Conservation (phyloP, 2,329 filamentous ascomycete genomes). For the Pestalotiopsis sp. region DNA sequence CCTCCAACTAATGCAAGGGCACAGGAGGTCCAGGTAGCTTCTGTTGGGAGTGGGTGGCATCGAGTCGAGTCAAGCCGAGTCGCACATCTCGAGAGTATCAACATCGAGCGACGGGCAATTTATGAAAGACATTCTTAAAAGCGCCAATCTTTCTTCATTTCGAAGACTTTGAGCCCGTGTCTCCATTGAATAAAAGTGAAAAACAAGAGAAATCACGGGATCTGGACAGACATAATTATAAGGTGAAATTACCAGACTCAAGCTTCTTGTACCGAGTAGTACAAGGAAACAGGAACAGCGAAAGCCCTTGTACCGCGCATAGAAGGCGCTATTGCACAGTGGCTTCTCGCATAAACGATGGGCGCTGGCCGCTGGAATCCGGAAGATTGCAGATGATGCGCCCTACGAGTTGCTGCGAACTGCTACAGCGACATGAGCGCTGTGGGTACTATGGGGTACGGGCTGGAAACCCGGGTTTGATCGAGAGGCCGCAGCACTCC, state of each 20-base stretch:
- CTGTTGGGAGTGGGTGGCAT: background rate
- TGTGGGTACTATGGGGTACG: background rate
- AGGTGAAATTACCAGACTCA: background rate
- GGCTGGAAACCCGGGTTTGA: slow-evolving; percentile 14
- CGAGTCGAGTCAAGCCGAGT: background rate
- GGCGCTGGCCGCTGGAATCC: background rate
- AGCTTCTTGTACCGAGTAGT: background rate
- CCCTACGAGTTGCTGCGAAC: background rate
- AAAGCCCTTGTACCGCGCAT: background rate
- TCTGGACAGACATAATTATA: background rate
- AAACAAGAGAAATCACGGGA: background rate
- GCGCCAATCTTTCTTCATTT: background rate
- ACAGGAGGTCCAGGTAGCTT: background rate
- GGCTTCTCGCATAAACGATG: background rate
- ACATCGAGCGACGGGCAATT: background rate
- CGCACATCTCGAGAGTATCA: background rate
- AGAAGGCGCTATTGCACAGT: background rate
- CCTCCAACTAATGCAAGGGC: background rate
- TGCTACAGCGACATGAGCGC: background rate
- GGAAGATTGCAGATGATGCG: background rate
- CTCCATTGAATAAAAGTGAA: background rate
- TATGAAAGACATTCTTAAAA: background rate
- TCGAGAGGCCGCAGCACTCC: slow-evolving; percentile 13
- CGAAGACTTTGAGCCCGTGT: background rate
- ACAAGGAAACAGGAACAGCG: background rate